These are phyloP conservation scores for Henckelia pumila DNA, from an alignment of 257 asterid genomes.

Conservation along the genomic window DNA sequence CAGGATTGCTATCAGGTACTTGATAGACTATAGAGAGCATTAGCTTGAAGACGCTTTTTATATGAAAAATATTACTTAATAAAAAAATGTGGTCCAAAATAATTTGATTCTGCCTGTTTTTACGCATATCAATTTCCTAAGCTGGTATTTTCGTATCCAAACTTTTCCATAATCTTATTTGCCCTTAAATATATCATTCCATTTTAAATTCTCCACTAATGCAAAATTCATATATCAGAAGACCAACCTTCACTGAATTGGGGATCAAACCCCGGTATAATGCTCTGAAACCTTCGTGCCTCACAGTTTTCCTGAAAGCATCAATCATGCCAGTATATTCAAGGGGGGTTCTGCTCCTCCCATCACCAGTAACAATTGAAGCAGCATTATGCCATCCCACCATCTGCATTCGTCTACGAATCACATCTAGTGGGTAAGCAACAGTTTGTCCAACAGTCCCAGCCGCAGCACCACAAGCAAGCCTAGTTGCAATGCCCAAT, in stretches of 20 bases:
- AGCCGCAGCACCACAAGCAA: conserved; percentile 93
- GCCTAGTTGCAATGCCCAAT: conserved; percentile 78
- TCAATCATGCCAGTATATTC: conserved; percentile 52
- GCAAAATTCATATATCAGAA: background rate
- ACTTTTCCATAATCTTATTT: too few species aligned
- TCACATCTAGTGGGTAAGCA: conserved; percentile 93
- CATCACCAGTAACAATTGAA: conserved; percentile 78
- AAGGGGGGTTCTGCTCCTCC: conserved; percentile 52
- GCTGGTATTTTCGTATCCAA: background rate
- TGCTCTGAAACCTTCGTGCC: conserved; percentile 46
- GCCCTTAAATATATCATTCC: background rate
- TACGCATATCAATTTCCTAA: background rate
- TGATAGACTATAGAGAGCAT: too few species aligned
- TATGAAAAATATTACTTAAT: background rate
- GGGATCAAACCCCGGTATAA: conserved; percentile 57
- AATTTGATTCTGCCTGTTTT: background rate
- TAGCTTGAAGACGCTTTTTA: background rate
- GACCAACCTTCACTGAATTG: conserved; percentile 51
- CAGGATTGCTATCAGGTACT: too few species aligned
- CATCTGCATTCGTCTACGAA: conserved; percentile 65
- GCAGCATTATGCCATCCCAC: conserved; percentile 90
- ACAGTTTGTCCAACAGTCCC: conserved; percentile 98
- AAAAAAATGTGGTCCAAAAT: too few species aligned
- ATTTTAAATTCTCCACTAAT: background rate
- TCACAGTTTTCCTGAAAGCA: conserved; percentile 57